A percentile compares a stretch with the other conserved stretches of the same genome.
These are phyloP conservation scores for Populus davidiana DNA, from an alignment of 345 rosid genomes.

Conservation along the genomic window DNA sequence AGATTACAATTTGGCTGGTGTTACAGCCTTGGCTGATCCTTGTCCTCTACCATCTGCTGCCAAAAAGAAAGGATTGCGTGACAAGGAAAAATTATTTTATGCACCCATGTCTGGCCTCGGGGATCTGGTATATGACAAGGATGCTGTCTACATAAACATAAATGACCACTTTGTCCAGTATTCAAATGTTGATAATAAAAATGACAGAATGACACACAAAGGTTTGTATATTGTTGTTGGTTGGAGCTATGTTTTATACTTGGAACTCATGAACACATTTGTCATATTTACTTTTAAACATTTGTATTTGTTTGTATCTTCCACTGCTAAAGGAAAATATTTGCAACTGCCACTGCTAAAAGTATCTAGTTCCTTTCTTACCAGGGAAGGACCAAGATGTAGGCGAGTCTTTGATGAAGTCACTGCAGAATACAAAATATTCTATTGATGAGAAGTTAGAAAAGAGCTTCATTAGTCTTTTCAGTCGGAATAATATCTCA, in stretches of 20 bases:
- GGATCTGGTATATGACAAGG: slow-evolving; percentile 89
- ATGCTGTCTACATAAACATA: slow-evolving; percentile 93
- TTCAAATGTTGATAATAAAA: slow-evolving; percentile 65
- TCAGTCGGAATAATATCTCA: slow-evolving; percentile 41
- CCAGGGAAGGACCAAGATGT: slow-evolving; percentile 73
- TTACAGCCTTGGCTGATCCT: slow-evolving; percentile 78
- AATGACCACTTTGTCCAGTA: slow-evolving; percentile 88
- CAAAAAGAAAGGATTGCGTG: slow-evolving; percentile 82
- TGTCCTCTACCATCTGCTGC: slow-evolving; percentile 93
- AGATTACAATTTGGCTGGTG: slow-evolving; percentile 75
- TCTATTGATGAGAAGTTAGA: slow-evolving; percentile 82
- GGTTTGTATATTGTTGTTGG: slow-evolving; percentile 38
- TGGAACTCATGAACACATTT: neutral
- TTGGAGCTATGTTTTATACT: too few species aligned
- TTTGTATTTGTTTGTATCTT: neutral
- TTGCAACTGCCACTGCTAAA: neutral
- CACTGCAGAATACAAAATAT: slow-evolving; percentile 77
- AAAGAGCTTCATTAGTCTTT: slow-evolving; percentile 67
- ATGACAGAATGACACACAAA: slow-evolving; percentile 47
- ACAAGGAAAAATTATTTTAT: slow-evolving; percentile 86
- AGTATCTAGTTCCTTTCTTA: slow-evolving; percentile 11
- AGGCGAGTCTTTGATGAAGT: slow-evolving; percentile 77
- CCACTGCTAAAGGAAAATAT: neutral
- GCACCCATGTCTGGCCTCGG: slow-evolving; percentile 99
- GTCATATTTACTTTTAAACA: neutral